Evolutionary conservation across 2,329 filamentous ascomycete genomes (phyloP), one percentile per base, ranked within the genome.

Genomic region (Paecilomyces variotii): DNA sequence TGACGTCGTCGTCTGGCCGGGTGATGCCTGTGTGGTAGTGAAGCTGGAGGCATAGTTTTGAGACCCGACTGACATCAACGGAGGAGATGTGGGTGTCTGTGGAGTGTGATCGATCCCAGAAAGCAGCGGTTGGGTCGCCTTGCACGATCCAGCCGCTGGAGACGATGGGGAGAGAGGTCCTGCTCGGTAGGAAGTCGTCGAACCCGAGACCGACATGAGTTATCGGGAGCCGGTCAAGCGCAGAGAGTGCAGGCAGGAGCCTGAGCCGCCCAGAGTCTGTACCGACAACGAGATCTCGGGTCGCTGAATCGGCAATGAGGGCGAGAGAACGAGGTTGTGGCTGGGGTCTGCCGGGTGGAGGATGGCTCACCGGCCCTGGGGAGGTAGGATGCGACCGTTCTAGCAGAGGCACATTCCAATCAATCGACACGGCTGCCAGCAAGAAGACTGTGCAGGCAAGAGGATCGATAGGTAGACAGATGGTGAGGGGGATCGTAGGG

Each of bases 51-150:
- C 78, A 80, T 80, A 74, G 66, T 74, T 78, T 68, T 74, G 74
- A 68, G 76, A 72, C 66, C 74, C 75, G 69, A 78, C 74, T 73
- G 77, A 79, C 78, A 80, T 80, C 72, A 77, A 79, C 71, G 74
- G 74, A 76, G 75, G 72, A 61, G 76, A 78, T 67, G 71, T 75
- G 63, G 72, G 72, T 39, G 72, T 73, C 60, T 73, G 72, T 35
- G 72, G 72, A 32, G 68, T 68, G 57, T 70, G 68, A 59, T 70
- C 71, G 63, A 65, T 69, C 56, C 69, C 65, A 62, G 66, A 60
- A 56, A 62, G 63, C 26, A 67, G 65, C 55, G 64, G 64, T 55
- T 57, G 62, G 59, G 63, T 70, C 64, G 70, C 71, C 68, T 78
- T 78, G 54, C 72, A 62, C 64, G 68, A 70, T 56, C 69, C 73